Conservation (phyloP, 2,329 filamentous ascomycete species). For the Stemphylium beticola region DNA sequence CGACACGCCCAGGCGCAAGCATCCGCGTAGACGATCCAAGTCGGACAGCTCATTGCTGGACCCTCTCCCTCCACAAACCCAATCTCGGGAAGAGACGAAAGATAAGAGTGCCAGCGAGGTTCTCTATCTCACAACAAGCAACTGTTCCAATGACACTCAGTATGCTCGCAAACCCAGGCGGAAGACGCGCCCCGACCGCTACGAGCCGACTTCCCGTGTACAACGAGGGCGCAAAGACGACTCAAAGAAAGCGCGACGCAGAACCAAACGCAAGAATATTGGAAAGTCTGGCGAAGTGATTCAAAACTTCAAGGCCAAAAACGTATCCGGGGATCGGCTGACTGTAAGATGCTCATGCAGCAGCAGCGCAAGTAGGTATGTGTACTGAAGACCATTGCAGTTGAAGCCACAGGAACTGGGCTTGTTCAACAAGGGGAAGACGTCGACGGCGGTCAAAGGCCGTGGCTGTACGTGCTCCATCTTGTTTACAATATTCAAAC, state of each 20-base stretch:
- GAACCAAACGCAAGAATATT: conserved; percentile 45
- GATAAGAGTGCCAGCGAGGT: conserved; percentile 23
- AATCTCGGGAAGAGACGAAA: conserved; percentile 11
- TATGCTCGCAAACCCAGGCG: conserved; percentile 55
- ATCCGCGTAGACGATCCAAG: conserved; percentile 42
- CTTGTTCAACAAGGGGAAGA: conserved; percentile 57
- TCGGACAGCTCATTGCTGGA: conserved; percentile 51
- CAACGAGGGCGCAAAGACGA: conserved; percentile 26
- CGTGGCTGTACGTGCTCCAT: conserved; percentile 48
- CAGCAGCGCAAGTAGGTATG: conserved; percentile 1
- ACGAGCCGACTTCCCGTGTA: conserved; percentile 40
- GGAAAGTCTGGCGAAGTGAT: conserved; percentile 46
- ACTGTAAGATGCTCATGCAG: conserved; percentile 49
- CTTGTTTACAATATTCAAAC: neutral
- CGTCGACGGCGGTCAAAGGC: conserved; percentile 53
- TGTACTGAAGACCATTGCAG: conserved; percentile 45
- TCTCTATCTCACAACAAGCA: conserved; percentile 17
- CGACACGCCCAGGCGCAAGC: conserved; percentile 29
- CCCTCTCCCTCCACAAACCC: conserved; percentile 17
- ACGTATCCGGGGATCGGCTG: conserved; percentile 53
- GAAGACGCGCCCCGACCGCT: conserved; percentile 56
- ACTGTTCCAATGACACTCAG: conserved; percentile 24
- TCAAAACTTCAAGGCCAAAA: conserved; percentile 54
- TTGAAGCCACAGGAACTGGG: conserved; percentile 53
- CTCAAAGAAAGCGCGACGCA: conserved; percentile 44